These are phyloP conservation scores for Acephala macrosclerotiorum DNA, from an alignment of 2,329 filamentous ascomycete genomes.

Conservation along the genomic window DNA sequence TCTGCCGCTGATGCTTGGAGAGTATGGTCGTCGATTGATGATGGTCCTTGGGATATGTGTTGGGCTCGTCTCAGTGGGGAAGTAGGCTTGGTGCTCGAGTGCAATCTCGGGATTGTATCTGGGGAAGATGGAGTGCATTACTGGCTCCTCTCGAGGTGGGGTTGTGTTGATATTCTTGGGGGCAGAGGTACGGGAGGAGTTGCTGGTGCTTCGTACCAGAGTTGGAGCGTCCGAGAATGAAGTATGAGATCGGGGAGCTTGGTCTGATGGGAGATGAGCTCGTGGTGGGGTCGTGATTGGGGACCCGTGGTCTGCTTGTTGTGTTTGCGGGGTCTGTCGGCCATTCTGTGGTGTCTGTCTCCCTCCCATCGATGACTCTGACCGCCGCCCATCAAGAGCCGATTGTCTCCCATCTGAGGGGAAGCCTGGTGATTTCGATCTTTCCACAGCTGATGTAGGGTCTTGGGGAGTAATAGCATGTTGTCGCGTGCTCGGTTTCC, in stretches of 20 bases:
- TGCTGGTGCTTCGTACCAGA: slow-evolving; percentile 57
- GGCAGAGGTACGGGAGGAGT: slow-evolving; percentile 62
- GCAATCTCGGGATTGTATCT: slow-evolving; percentile 73
- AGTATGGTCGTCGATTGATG: slow-evolving; percentile 72
- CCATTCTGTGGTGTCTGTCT: slow-evolving; percentile 19
- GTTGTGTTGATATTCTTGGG: slow-evolving; percentile 53
- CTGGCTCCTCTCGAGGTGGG: slow-evolving; percentile 44
- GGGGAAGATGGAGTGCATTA: slow-evolving; percentile 78
- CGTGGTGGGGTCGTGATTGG: slow-evolving; percentile 37
- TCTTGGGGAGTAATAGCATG: slow-evolving; percentile 35
- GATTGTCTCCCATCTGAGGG: slow-evolving; percentile 34
- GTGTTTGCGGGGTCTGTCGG: slow-evolving; percentile 27
- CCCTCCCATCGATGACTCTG: slow-evolving; percentile 32
- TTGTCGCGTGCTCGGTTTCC: slow-evolving; percentile 39
- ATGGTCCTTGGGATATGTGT: slow-evolving; percentile 68
- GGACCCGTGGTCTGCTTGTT: slow-evolving; percentile 25
- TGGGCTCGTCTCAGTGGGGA: slow-evolving; percentile 70
- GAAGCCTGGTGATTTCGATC: slow-evolving; percentile 36
- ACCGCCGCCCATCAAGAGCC: slow-evolving; percentile 33
- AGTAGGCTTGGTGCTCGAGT: slow-evolving; percentile 74
- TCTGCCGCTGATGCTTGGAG: slow-evolving; percentile 41
- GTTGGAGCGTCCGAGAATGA: slow-evolving; percentile 60
- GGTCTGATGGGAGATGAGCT: slow-evolving; percentile 37
- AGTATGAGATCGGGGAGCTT: slow-evolving; percentile 53
- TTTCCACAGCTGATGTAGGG: slow-evolving; percentile 34